These are phyloP conservation scores for Erythrobasidium yunnanense DNA, from an alignment of 768 basidiomycete species.

Conservation along the genomic window DNA sequence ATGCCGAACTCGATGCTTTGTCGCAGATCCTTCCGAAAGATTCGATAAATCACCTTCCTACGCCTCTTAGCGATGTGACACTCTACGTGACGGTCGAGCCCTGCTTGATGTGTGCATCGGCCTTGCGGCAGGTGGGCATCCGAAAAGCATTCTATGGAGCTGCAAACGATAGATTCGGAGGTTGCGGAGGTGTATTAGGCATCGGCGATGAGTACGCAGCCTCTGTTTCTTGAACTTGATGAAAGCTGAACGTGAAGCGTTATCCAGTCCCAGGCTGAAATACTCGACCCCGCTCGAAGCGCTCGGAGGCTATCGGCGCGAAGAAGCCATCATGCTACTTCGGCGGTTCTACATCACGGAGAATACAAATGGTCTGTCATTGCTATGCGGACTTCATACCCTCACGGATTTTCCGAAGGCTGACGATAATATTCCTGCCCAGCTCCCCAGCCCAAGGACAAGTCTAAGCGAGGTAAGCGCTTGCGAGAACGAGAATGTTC, in stretches of 20 bases:
- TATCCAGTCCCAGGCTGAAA: conserved; percentile 56
- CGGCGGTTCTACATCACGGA: conserved; percentile 86
- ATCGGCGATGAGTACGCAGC: conserved; percentile 60
- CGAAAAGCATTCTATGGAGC: conserved; percentile 84
- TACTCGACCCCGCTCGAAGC: conserved; percentile 64
- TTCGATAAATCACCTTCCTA: conserved; percentile 40
- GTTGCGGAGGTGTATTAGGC: conserved; percentile 84
- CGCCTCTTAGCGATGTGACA: conserved; percentile 65
- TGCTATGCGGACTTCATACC: not conserved
- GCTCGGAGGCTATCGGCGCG: conserved; percentile 61
- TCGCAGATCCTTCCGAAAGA: conserved; percentile 65
- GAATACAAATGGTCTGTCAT: conserved; percentile 69
- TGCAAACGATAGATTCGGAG: conserved; percentile 90
- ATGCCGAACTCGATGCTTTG: conserved; percentile 94
- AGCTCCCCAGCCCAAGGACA: conserved; percentile 87
- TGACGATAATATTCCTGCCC: conserved; percentile 24
- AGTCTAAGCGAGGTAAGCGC: conserved; percentile 54
- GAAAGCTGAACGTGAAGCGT: not conserved
- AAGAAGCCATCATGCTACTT: conserved; percentile 75
- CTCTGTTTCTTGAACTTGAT: not conserved
- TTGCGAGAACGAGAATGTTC: not conserved
- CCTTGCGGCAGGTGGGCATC: conserved; percentile 84
- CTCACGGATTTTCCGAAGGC: conserved; percentile 21
- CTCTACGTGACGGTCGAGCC: conserved; percentile 98
- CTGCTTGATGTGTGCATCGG: conserved; percentile 98